Base-by-base conservation (phyloP, 2,329 filamentous ascomycete species). In the Sphaerulina musiva region DNA sequence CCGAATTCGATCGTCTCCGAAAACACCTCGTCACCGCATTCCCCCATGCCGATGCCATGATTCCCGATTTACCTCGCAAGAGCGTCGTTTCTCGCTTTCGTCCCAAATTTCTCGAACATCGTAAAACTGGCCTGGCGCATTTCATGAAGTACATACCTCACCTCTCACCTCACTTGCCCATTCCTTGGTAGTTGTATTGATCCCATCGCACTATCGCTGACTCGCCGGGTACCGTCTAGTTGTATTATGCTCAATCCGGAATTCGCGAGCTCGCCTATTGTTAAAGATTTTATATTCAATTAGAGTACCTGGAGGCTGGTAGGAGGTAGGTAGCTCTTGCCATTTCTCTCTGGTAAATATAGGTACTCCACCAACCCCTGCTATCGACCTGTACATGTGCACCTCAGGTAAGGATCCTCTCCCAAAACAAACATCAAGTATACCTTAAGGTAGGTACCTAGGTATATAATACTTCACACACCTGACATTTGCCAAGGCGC, bases 61-160 rank as follows among this genome's bases (percentile, higher is more conserved):
- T 98, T 68, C 93, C 93, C n/a, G 78, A 82, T 36, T 76, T 98
- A 56, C 93, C 93, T 43, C 89, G 89, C 34, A 98, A 98, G 74
- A 95, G 89, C 68, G 77, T 95, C 48, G 83, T 97, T 51, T 92
- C 78, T 64, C 78, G 79, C 59, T 95, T 96, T 67, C 80, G 87
- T 48, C 84, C 88, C 9, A 81, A 80, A 48, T 97, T 98, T 69
- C 78, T 98, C 14, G 91, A 96, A 70, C 85, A 86, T 66, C 80
- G 93, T 65, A 83, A 89, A 62, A 79, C 82, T 41, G 92, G 91
- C 5, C 75, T 98, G 55, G 85, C 89, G 68, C 95, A 97, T 69
- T 98, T 97, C 69, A 75, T 98, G 51, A 95, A 95, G 90, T 95
- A 74, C 57, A 86, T 76, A 17, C 6, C 3, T 29, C 6, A 10